A percentile compares a stretch with the other conserved stretches of the same genome.
phyloP scores from a whole-genome alignment of 768 basidiomycete species.

The Russula sp. region DNA sequence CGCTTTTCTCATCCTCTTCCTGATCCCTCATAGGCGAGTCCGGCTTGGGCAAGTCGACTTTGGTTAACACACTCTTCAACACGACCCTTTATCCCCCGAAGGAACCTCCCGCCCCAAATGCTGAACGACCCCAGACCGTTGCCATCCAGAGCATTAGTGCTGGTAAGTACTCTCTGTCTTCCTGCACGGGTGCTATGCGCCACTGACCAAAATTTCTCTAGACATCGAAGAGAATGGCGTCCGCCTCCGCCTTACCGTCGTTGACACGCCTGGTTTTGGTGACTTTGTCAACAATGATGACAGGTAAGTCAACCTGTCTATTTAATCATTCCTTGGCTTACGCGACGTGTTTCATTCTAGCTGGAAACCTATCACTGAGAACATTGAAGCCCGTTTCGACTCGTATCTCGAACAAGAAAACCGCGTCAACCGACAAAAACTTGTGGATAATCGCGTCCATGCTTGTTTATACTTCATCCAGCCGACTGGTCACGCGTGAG shows the following conservation, averaged over 20 bases:
- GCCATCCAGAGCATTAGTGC: constrained; percentile 98
- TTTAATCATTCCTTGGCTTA: constrained; percentile 22
- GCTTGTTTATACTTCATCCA: constrained; percentile 99
- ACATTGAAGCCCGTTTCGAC: constrained; percentile 97
- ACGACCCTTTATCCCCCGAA: constrained; percentile 92
- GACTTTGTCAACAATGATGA: constrained; percentile 99
- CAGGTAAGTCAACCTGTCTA: constrained; percentile 51
- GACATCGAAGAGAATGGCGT: constrained; percentile 99
- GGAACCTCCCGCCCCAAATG: constrained; percentile 76
- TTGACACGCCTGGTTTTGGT: constrained; percentile 98
- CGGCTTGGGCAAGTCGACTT: constrained; percentile 96
- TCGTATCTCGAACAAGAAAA: constrained; percentile 98
- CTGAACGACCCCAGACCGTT: constrained; percentile 89
- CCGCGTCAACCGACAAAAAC: constrained; percentile 91
- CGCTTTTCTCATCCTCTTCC: constrained; percentile 5
- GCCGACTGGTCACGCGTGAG: constrained; percentile 96
- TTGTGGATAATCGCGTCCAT: constrained; percentile 96
- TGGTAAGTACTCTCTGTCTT: constrained; percentile 49
- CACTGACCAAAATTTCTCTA: constrained; percentile 38
- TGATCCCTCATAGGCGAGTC: constrained; percentile 73
- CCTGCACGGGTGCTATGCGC: background rate
- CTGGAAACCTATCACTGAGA: constrained; percentile 98
- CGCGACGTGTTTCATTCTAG: constrained; percentile 42
- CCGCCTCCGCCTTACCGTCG: constrained; percentile 94
- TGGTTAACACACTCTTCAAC: constrained; percentile 98